These are phyloP conservation scores for Waltergamsia citrina DNA, from an alignment of 2,329 filamentous ascomycete species.

Conservation along the genomic window DNA sequence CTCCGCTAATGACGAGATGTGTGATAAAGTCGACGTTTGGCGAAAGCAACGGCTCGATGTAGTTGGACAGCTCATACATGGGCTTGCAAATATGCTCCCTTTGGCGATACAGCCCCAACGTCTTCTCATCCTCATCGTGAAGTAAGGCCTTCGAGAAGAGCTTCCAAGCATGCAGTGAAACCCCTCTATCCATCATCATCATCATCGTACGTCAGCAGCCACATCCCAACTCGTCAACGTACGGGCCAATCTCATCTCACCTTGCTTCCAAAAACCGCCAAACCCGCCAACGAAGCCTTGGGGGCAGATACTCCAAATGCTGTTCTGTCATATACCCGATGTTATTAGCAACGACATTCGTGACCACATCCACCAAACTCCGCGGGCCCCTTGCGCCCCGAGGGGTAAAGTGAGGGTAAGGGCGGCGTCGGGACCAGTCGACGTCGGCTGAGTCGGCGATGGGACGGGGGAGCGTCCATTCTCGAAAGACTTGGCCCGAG, in stretches of 20 bases:
- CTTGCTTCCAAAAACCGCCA: constrained; percentile 30
- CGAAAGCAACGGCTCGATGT: constrained; percentile 26
- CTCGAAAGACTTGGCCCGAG: constrained; percentile 23
- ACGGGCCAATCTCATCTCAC: constrained; percentile 18
- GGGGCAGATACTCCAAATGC: constrained; percentile 23
- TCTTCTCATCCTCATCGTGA: constrained; percentile 17
- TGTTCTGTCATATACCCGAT: constrained; percentile 21
- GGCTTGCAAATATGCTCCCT: constrained; percentile 28
- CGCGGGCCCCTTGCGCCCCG: constrained; percentile 21
- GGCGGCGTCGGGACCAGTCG: constrained; percentile 26
- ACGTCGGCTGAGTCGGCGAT: constrained; percentile 11
- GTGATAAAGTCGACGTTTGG: constrained; percentile 26
- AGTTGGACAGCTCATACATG: constrained; percentile 20
- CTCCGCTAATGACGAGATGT: constrained; percentile 27
- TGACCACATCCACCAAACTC: constrained; percentile 27
- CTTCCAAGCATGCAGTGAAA: constrained; percentile 29
- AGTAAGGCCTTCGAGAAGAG: constrained; percentile 24
- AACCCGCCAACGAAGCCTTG: constrained; percentile 22
- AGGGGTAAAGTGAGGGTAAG: constrained; percentile 13
- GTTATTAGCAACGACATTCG: constrained; percentile 24
- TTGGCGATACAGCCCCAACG: constrained; percentile 26
- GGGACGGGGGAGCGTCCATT: constrained; percentile 21
- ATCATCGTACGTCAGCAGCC: too few species aligned
- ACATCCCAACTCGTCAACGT: too few species aligned
- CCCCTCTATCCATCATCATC: constrained; percentile 14